Conservation (phyloP, 2,329 filamentous ascomycete species). For the Beauveria bassiana region DNA sequence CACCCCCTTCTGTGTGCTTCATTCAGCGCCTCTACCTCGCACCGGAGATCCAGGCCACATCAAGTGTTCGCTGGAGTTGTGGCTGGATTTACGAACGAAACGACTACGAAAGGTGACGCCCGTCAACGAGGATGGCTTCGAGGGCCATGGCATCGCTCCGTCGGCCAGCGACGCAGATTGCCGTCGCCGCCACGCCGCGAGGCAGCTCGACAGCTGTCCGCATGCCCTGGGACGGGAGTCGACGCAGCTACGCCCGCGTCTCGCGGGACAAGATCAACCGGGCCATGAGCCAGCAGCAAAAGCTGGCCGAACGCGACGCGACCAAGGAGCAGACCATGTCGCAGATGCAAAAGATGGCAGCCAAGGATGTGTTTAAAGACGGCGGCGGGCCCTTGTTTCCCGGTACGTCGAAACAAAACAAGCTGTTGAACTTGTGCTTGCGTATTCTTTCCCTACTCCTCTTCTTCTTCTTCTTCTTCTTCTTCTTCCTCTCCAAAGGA, state of each 20-base stretch:
- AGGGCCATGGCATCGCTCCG: conserved; percentile 2
- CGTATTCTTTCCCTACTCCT: too few relatives aligned
- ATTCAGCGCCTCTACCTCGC: neutral
- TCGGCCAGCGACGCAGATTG: neutral
- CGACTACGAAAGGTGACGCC: neutral
- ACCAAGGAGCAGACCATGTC: conserved; percentile 23
- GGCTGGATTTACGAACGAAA: neutral
- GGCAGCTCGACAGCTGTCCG: neutral
- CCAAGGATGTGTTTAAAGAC: conserved; percentile 26
- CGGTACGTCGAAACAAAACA: conserved; percentile 15
- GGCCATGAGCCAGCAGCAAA: neutral
- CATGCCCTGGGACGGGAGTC: neutral
- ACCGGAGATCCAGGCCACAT: neutral
- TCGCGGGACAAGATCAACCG: conserved; percentile 1
- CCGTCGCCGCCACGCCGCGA: too few relatives aligned
- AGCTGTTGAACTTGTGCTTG: too few relatives aligned
- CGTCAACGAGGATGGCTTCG: neutral
- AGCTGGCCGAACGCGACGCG: conserved; percentile 15
- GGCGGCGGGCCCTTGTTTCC: conserved; percentile 28
- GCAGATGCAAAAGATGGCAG: conserved; percentile 23
- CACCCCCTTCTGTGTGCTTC: neutral
- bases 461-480: too few relatives aligned
- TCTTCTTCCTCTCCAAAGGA: neutral
- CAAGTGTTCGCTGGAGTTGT: neutral
- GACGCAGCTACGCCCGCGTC: neutral